phyloP scores from a whole-genome alignment of 2,329 filamentous ascomycete genomes.

The Amesomyces nigricolor region DNA sequence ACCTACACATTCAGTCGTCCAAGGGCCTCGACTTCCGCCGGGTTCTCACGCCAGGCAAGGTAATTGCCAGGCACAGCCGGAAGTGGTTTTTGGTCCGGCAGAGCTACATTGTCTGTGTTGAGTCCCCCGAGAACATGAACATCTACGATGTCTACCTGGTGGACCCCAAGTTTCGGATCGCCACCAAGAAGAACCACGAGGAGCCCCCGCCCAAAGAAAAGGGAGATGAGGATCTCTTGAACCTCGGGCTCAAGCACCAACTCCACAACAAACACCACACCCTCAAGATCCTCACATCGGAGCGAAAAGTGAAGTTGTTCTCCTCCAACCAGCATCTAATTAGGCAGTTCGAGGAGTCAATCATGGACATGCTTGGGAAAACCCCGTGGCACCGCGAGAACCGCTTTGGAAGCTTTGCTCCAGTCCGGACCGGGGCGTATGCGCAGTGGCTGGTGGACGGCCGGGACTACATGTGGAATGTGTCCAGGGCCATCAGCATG shows the following conservation, averaged over 20 bases:
- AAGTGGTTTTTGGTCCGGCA: slow-evolving; percentile 99
- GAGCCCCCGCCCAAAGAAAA: slow-evolving; percentile 40
- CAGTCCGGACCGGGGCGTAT: slow-evolving; percentile 78
- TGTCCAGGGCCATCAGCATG: slow-evolving; percentile 93
- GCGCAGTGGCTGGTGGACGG: slow-evolving; percentile 96
- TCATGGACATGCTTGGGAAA: slow-evolving; percentile 74
- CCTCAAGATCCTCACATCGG: slow-evolving; percentile 81
- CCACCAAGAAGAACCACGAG: slow-evolving; percentile 58
- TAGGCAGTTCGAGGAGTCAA: slow-evolving; percentile 89
- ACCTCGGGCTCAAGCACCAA: slow-evolving; percentile 37
- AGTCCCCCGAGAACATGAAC: slow-evolving; percentile 97
- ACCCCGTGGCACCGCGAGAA: slow-evolving; percentile 80
- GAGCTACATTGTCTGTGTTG: slow-evolving; percentile 97
- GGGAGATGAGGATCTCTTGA: slow-evolving; percentile 33
- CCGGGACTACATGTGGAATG: slow-evolving; percentile 99
- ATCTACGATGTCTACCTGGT: slow-evolving; percentile 99
- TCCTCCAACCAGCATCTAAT: slow-evolving; percentile 86
- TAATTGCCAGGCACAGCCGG: slow-evolving; percentile 76
- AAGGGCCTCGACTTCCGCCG: slow-evolving; percentile 84
- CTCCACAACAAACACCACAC: slow-evolving; percentile 65
- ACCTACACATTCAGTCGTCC: slow-evolving; percentile 82
- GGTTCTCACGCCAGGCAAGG: slow-evolving; percentile 69
- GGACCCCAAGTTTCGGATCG: slow-evolving; percentile 78
- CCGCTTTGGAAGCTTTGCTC: slow-evolving; percentile 89
- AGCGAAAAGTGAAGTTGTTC: slow-evolving; percentile 85